Evolutionary conservation across 257 asterid genomes (phyloP).

Genomic region (Gardenia jasminoides): DNA sequence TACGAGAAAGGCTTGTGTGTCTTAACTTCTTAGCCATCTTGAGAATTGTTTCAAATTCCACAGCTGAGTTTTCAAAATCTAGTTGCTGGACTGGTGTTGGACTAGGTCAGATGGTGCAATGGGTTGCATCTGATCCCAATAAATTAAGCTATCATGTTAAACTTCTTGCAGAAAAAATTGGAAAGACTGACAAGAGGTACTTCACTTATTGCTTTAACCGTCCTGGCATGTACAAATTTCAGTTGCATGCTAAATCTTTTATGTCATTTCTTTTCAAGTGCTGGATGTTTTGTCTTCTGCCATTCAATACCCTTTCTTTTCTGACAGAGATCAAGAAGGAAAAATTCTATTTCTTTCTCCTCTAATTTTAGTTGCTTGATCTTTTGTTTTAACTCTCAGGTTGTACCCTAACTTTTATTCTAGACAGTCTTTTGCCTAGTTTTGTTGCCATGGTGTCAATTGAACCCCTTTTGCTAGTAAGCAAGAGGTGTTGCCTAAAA

Average conservation of each 20-base stretch:
- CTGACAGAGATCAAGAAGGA: not conserved
- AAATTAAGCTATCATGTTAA: constrained; percentile 44
- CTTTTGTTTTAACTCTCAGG: no score
- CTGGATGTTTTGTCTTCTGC: not conserved
- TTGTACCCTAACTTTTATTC: no score
- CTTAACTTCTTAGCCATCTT: constrained; percentile 43
- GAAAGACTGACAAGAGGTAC: constrained; percentile 60
- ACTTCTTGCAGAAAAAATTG: constrained; percentile 49
- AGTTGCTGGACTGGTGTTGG: constrained; percentile 58
- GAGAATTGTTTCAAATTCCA: constrained; percentile 28
- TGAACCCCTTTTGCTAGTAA: no score
- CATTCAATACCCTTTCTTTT: not conserved
- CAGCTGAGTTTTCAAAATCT: constrained; percentile 20
- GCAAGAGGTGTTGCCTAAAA: no score
- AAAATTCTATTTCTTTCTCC: no score
- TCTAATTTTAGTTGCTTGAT: no score
- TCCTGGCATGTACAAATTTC: not conserved
- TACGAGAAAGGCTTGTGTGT: constrained; percentile 68
- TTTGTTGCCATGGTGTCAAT: no score
- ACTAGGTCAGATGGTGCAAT: constrained; percentile 69
- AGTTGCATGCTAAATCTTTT: not conserved
- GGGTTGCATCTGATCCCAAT: constrained; percentile 49
- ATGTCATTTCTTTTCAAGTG: constrained; percentile 1
- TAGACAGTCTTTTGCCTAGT: no score
- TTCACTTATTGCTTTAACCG: not conserved